These are phyloP conservation scores for Rhodamnia rubescens DNA, from an alignment of 345 rosid genomes.

Conservation along the genomic window DNA sequence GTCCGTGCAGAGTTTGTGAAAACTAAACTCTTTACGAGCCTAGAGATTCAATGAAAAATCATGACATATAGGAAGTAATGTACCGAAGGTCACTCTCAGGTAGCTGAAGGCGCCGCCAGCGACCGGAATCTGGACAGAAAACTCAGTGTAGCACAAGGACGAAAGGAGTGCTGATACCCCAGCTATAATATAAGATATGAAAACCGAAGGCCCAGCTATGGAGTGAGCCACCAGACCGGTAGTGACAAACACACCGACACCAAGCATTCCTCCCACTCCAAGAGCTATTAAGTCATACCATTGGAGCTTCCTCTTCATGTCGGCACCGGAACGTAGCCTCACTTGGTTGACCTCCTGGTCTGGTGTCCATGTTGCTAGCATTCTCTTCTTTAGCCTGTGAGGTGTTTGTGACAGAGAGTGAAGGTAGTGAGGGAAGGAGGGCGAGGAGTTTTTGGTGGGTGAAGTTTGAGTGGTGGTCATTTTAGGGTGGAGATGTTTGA, in stretches of 20 bases:
- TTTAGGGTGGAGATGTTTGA: conserved; percentile 4
- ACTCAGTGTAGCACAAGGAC: conserved; percentile 87
- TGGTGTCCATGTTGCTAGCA: conserved; percentile 93
- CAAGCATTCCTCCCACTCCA: conserved; percentile 93
- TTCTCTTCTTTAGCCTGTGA: conserved; percentile 66
- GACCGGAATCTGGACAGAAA: conserved; percentile 84
- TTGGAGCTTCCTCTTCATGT: conserved; percentile 80
- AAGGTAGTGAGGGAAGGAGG: conserved; percentile 32
- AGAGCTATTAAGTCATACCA: conserved; percentile 88
- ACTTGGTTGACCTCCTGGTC: conserved; percentile 79
- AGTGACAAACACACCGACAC: conserved; percentile 85
- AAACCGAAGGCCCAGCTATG: conserved; percentile 70
- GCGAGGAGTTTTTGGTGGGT: conserved; percentile 10
- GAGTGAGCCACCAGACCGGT: conserved; percentile 62
- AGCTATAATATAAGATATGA: conserved; percentile 73
- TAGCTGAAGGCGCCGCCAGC: conserved; percentile 98
- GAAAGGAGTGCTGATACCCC: conserved; percentile 82
- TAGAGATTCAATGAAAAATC: neutral
- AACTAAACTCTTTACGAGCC: neutral
- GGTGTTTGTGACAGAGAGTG: conserved; percentile 75
- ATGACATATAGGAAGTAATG: neutral
- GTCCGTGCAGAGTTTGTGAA: neutral
- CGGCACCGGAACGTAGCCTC: conserved; percentile 86
- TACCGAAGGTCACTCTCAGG: conserved; percentile 91
- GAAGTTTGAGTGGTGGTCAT: conserved; percentile 13